Conservation (phyloP, 306 rosid genomes). For the Albizia julibrissin region DNA sequence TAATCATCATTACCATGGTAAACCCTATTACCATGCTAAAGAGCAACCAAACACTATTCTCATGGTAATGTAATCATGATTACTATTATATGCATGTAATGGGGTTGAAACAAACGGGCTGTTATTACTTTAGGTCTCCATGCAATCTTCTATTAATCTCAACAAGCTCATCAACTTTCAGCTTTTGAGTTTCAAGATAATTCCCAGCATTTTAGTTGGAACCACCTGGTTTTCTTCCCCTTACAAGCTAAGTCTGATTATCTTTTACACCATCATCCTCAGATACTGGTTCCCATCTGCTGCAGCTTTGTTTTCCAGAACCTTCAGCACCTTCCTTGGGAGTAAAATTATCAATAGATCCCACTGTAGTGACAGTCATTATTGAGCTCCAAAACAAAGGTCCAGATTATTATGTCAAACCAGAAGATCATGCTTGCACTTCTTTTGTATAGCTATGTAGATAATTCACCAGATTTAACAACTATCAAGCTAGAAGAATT, state of each 20-base stretch:
- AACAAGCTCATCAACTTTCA: slow-evolving; percentile 23
- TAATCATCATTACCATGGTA: too few species aligned
- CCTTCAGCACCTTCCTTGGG: slow-evolving; percentile 7
- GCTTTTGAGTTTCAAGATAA: slow-evolving; percentile 13
- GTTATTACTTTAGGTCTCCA: too few species aligned
- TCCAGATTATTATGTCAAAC: neutral
- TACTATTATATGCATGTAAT: too few species aligned
- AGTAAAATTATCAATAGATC: slow-evolving; percentile 17
- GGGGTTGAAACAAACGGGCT: too few species aligned
- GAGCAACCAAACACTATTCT: too few species aligned
- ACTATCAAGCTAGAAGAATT: too few species aligned
- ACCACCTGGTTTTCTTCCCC: slow-evolving; percentile 29
- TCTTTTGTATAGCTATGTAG: slow-evolving; percentile 6
- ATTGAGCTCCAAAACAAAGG: neutral
- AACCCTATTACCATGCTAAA: too few species aligned
- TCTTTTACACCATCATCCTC: slow-evolving; percentile 7
- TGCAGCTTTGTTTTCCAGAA: slow-evolving; percentile 21
- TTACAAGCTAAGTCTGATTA: neutral
- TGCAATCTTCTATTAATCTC: slow-evolving; percentile 26
- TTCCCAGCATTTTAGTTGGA: slow-evolving; percentile 14
- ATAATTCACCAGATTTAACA: neutral
- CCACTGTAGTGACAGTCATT: neutral
- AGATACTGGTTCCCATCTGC: slow-evolving; percentile 31
- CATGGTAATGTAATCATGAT: too few species aligned
- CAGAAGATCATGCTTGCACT: slow-evolving; percentile 18